Evolutionary conservation across 108 stramenopile genomes (phyloP), one percentile per base, ranked within the genome.

Genomic region (Pseudonitzschia delicatissima): DNA sequence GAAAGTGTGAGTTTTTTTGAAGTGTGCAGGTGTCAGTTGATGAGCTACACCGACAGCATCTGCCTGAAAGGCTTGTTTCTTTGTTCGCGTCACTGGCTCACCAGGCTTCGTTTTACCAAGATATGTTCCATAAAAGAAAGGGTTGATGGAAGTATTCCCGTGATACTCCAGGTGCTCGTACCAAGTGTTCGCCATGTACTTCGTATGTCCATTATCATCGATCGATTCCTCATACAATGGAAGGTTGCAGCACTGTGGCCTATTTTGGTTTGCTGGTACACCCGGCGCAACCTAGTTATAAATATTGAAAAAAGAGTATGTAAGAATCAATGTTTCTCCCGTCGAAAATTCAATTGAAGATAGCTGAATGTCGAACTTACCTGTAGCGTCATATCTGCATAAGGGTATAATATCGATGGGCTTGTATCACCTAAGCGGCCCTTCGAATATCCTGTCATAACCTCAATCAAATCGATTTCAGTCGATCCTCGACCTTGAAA

Each of bases 381-480:
- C 86, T 95, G 92, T 34, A 96, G 68, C 31, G 94, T 96, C 85
- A 94, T 82, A 52, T 93, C 94, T 31, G 77, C 86, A 74, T 97
- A 96, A 17, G 96, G 96, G 31, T 80, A 63, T 40, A 63, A 36
- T 67, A 92, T 77, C 36, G 79, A 82, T 9, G 93, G 92, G 35
- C 76, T 37, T 1, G 91, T 87, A 18, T 64, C 65, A 13, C 87
- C 84, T 15, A 93, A 72, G 0, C 77, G 77, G 32, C 85, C 81
- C 29, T 70, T 64, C 11, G 80, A 82, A 17, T 55, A 27, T 33
- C 98, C 98, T 0, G 88, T 87, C 96, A 97, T 98, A n/a, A 91
- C 80, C 78, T 98, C 96, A 23, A 98, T 57, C 28, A 97, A 64
- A 76, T 97, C 96, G 69, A 97, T 98, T 77, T 98, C 98, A 33